Percentiles rank a stretch among this genome's conserved stretches.
These are phyloP conservation scores for Corchorus olitorius DNA, from an alignment of 345 rosid species.

Conservation along the genomic window DNA sequence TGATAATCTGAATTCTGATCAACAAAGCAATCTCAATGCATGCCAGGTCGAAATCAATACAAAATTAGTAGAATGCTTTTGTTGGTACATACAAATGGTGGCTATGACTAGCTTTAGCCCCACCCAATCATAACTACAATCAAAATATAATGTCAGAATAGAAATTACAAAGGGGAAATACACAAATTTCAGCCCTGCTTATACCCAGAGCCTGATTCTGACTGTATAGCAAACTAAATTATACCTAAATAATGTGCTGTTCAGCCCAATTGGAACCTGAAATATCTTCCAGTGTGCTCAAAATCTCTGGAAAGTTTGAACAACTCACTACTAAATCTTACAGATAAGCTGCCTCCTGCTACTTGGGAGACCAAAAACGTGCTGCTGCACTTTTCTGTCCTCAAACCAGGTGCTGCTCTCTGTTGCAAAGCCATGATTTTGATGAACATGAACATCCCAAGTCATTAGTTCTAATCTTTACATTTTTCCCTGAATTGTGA, in stretches of 20 bases:
- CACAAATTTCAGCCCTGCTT: not conserved
- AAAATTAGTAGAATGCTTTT: not conserved
- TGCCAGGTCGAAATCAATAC: not conserved
- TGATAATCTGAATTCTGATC: not conserved
- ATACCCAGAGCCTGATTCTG: not conserved
- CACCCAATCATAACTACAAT: not conserved
- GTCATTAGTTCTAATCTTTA: not conserved
- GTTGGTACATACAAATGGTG: too few relatives aligned
- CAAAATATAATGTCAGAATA: not conserved
- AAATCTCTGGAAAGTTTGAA: conserved; percentile 15
- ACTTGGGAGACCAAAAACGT: not conserved
- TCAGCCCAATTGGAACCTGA: not conserved
- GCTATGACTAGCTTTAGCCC: not conserved
- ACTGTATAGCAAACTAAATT: not conserved
- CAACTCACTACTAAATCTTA: not conserved
- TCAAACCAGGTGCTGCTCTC: not conserved
- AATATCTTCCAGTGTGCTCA: not conserved
- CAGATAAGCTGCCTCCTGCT: not conserved
- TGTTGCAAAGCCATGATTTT: conserved; percentile 4
- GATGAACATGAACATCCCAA: not conserved
- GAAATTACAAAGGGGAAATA: not conserved
- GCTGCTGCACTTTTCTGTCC: conserved; percentile 7
- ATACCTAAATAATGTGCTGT: not conserved
- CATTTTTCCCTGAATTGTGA: not conserved
- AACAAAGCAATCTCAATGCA: not conserved